Conservation (phyloP, 2,329 filamentous ascomycete genomes). For the Falciphora oryzae region DNA sequence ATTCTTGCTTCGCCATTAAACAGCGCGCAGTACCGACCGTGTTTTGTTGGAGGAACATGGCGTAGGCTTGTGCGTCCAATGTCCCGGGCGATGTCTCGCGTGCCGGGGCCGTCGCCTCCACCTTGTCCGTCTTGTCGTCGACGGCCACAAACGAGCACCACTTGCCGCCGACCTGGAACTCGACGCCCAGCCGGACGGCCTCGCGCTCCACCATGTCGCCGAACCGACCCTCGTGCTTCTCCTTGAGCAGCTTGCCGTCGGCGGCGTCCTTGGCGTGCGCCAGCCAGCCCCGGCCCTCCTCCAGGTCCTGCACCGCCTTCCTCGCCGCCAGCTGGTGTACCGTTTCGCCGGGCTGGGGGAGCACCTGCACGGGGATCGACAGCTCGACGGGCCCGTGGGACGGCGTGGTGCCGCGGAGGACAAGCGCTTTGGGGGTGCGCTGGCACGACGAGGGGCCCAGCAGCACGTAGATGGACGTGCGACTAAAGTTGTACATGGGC, state of each 20-base stretch:
- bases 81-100: no score
- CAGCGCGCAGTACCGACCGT: no score
- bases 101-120: background rate
- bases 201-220: constrained; percentile 58
- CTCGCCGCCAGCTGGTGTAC: constrained; percentile 67
- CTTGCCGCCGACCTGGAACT: constrained; percentile 62
- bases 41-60: no score
- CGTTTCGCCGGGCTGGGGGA: constrained; percentile 41
- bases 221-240: constrained; percentile 44
- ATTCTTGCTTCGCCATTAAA: background rate
- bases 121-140: constrained; percentile 28
- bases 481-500: constrained; percentile 59
- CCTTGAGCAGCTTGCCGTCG: constrained; percentile 35
- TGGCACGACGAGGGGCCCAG: constrained; percentile 44
- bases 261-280: constrained; percentile 40
- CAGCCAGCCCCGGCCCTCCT: constrained; percentile 65
- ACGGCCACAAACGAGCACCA: constrained; percentile 71
- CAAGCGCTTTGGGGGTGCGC: constrained; percentile 46
- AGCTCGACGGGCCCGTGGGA: constrained; percentile 48
- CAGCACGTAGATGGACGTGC: constrained; percentile 61
- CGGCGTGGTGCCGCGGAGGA: constrained; percentile 49
- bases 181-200: constrained; percentile 57
- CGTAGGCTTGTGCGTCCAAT: no score
- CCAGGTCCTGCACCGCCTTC: constrained; percentile 62
- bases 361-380: constrained; percentile 54